Percentiles rank a stretch among this genome's conserved stretches.
Evolutionary conservation across 2,329 filamentous ascomycete species (phyloP).

Genomic region (Exophiala spinifera): DNA sequence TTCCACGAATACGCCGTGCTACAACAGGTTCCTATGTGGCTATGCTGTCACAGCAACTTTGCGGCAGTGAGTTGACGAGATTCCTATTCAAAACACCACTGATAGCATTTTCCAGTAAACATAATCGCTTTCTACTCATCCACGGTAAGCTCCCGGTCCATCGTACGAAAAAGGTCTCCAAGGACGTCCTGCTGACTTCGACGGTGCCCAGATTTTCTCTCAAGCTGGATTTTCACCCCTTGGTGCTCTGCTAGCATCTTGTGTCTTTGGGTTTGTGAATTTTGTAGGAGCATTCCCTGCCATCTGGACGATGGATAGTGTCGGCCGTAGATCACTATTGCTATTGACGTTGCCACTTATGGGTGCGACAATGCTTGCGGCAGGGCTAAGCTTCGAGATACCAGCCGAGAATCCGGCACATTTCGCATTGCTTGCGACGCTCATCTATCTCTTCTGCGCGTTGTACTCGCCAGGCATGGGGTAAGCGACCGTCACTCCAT

Average conservation of each 20-base stretch:
- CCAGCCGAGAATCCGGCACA: conserved; percentile 29
- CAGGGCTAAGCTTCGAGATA: conserved; percentile 42
- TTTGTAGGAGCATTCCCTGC: conserved; percentile 63
- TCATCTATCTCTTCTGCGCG: conserved; percentile 30
- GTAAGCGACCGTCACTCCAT: conserved; percentile 36
- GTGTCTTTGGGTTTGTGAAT: conserved; percentile 64
- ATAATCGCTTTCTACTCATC: conserved; percentile 71
- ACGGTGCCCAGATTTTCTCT: conserved; percentile 49
- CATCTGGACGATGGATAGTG: conserved; percentile 59
- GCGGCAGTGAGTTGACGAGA: conserved; percentile 35
- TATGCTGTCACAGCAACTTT: conserved; percentile 35
- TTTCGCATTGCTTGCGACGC: conserved; percentile 27
- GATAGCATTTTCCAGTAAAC: conserved; percentile 46
- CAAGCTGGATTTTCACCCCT: conserved; percentile 48
- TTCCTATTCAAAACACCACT: neutral
- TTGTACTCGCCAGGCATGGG: conserved; percentile 50
- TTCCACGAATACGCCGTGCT: conserved; percentile 34
- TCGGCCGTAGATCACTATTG: conserved; percentile 56
- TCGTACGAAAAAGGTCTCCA: neutral
- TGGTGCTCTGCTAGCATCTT: conserved; percentile 51
- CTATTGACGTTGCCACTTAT: conserved; percentile 58
- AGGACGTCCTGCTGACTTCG: neutral
- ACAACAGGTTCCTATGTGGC: conserved; percentile 33
- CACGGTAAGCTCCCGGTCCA: conserved; percentile 32
- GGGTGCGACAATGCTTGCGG: conserved; percentile 42